A percentile compares a stretch with the other conserved stretches of the same genome.
Conservation (phyloP, 495 filamentous ascomycete species). For the Pseudomonodictys pantanalensis region DNA sequence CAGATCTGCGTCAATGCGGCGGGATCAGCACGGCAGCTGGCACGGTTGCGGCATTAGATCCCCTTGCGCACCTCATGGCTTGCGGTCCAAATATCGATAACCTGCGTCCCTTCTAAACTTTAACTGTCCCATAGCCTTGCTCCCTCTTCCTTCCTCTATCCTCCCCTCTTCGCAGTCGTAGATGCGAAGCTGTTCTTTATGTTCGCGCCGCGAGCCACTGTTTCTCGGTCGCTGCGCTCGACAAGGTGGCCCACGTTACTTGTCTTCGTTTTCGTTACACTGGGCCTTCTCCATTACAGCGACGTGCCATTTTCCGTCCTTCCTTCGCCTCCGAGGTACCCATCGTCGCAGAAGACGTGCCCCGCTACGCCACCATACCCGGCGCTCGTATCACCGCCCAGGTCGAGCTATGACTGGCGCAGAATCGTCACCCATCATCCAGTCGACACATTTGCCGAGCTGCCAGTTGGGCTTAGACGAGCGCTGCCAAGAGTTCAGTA, state of each 20-base stretch:
- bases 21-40: no score
- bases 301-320: not conserved
- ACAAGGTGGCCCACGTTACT: constrained; percentile 8
- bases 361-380: constrained; percentile 11
- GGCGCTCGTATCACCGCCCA: not conserved
- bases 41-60: no score
- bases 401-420: constrained; percentile 10
- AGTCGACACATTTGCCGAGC: not conserved
- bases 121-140: no score
- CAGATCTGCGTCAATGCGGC: no score
- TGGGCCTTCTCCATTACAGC: not conserved
- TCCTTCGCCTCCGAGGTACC: constrained; percentile 1
- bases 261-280: constrained; percentile 2
- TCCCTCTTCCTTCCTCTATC: no score
- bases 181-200: no score
- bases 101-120: no score
- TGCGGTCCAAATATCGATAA: no score
- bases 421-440: constrained; percentile 13
- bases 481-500: constrained; percentile 14
- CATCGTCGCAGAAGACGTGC: constrained; percentile 3
- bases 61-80: no score
- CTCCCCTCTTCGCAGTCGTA: no score
- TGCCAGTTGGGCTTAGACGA: not conserved
- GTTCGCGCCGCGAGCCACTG: no score
- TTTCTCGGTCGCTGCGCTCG: no score